Evolutionary conservation across 805 yeast species (phyloP), one percentile per base, ranked within the genome.

Genomic region (Metschnikowia kunwiensis): DNA sequence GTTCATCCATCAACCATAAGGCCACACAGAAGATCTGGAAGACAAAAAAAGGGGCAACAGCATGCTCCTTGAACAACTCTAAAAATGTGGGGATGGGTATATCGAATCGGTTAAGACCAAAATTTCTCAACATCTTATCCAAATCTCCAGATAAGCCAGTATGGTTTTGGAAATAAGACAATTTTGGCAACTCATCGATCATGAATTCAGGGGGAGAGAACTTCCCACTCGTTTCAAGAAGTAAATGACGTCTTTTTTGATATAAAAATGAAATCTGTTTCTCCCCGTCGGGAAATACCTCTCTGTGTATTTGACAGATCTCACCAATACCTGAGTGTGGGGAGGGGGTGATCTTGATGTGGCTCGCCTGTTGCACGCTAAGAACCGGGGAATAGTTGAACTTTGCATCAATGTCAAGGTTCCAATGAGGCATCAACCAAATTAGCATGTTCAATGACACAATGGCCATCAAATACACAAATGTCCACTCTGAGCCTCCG

Each of bases 11-110:
- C 55, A 86, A 75, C 97, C 97, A 93, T 44, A 93, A 70, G 4
- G 91, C 95, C 41, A 91, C 94, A 57, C 97, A 89, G 60, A 93
- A 93, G 39, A 93, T 73, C 68, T 93, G 98, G 70, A 93, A 93
- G 17, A 93, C 96, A 53, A 93, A 93, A 60, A 93, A 86, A 9
- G 98, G 98, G 10, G 98, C 97, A 25, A 93, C 89, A 8, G 97
- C 97, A 59, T 93, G 98, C 63, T 93, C 97, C 56, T 86, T 82
- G 70, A 93, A 93, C 53, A 93, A 71, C 61, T 91, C 97, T 38
- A 75, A 46, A 52, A 93, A 91, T 0, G 96, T 77, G 33, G 98
- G 98, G 37, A 93, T 75, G 20, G 98, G 98, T 48, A 93, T 91
- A 56, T 93, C 98, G 57, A 93, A 93, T 48, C 75, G 75, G 67